A percentile compares a stretch with the other conserved stretches of the same genome.
Evolutionary conservation across 805 yeast species (phyloP).

Genomic region (Candida pini): DNA sequence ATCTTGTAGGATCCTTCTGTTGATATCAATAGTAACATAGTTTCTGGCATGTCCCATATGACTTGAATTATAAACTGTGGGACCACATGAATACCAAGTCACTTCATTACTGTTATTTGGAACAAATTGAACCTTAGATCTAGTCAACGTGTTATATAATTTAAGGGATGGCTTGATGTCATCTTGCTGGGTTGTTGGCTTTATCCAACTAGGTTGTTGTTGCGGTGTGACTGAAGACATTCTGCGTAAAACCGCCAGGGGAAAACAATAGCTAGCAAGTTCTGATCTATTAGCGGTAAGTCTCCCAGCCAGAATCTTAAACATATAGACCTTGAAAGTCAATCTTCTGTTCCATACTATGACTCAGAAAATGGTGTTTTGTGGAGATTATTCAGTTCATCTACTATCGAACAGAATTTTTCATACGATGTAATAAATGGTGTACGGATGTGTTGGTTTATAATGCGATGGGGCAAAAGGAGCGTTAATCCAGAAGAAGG

Average conservation of each 20-base stretch:
- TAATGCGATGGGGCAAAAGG: neutral
- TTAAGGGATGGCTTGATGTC: conserved; percentile 40
- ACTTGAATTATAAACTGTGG: conserved; percentile 92
- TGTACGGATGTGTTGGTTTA: neutral
- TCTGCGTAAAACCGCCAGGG: no score
- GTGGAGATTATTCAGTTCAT: no score
- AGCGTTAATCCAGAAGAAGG: no score
- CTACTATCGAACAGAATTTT: neutral
- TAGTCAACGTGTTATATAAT: conserved; percentile 78
- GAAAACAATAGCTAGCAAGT: no score
- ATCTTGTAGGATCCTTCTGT: conserved; percentile 81
- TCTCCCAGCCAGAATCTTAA: conserved; percentile 3
- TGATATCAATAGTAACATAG: conserved; percentile 90
- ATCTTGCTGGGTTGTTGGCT: conserved; percentile 18
- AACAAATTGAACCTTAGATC: conserved; percentile 71
- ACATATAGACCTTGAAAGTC: no score
- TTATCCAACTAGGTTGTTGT: conserved; percentile 26
- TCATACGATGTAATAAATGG: neutral
- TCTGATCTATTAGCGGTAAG: no score
- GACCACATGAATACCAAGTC: conserved; percentile 97
- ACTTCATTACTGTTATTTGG: conserved; percentile 62
- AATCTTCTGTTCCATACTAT: no score
- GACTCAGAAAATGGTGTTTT: no score
- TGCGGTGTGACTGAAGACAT: conserved; percentile 7
- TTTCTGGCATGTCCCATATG: conserved; percentile 99